phyloP scores from a whole-genome alignment of 345 rosid species.

The Ceriops decandra region DNA sequence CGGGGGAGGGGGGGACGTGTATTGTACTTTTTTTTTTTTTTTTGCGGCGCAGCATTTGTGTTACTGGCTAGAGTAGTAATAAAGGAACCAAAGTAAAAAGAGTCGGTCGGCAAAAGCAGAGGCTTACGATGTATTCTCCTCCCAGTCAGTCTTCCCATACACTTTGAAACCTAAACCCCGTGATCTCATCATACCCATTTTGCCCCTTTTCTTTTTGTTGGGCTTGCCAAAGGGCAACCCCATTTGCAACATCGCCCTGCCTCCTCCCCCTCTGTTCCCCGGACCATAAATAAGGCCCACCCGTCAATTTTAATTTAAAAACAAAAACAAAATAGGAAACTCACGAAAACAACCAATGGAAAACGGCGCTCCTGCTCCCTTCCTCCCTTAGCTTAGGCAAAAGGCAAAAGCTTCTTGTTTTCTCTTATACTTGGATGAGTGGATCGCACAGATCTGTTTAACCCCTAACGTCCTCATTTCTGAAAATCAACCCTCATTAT shows the following conservation, averaged over 20 bases:
- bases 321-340: neutral
- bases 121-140: too few relatives aligned
- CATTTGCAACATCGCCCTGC: constrained; percentile 5
- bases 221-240: constrained; percentile 12
- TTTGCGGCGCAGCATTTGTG: too few relatives aligned
- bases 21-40: too few relatives aligned
- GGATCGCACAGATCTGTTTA: constrained; percentile 22
- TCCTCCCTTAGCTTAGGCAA: neutral
- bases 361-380: too few relatives aligned
- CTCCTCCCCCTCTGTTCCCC: neutral
- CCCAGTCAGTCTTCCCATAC: too few relatives aligned
- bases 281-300: neutral
- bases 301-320: neutral
- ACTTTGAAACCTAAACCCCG: too few relatives aligned
- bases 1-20: too few relatives aligned
- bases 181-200: neutral
- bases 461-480: constrained; percentile 11
- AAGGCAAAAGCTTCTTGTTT: constrained; percentile 3
- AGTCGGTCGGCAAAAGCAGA: too few relatives aligned
- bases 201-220: neutral
- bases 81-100: too few relatives aligned
- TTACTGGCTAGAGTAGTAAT: too few relatives aligned
- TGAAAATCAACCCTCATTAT: constrained; percentile 4
- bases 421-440: constrained; percentile 15
- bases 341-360: too few relatives aligned